Base-by-base conservation (phyloP, 73 alveolate species). In the Paramecium octaurelia region DNA sequence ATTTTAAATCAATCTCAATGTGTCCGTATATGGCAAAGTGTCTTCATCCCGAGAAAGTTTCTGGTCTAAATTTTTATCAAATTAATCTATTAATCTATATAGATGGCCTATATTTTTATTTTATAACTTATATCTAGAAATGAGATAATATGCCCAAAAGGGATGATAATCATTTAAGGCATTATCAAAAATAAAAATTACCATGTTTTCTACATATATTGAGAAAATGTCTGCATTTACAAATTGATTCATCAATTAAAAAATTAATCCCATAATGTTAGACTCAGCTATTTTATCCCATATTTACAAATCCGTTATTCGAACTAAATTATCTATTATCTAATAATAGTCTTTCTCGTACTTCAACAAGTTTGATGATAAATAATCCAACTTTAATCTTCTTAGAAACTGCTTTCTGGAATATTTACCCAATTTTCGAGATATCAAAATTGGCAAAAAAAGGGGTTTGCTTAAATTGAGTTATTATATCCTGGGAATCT, bases 111-210 rank as follows among this genome's bases (percentile, higher is more conserved):
- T 10, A 8, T 46, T 20, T 35, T 80, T 48, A 43, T 80, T 31
- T 21, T 80, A 35, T 23, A 80, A 24, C n/a, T 21, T 80, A 43
- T 80, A 80, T 31, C 57, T 44, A 2, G n/a, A 24, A 80, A 80
- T 80, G 16, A 80, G 43, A 40, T 80, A 80, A 31, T 40, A 80
- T 2, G 91, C 75, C 91, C 91, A 80, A 80, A 43, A 80, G 0
- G 91, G 91, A 80, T 80, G 91, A n/a, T 16, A 43, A 43, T 80
- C 91, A 44, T 20, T 44, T 14, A 80, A 27, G 23, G 91, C 71
- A 12, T 64, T 80, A 43, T 80, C 91, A 46, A 80, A 80, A 14
- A 80, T 80, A 23, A 20, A 80, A 1, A n/a, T 18, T 2, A 80
- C 21, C 75, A 80, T 42, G 23, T 80, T 80, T n/a, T 80, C 91